phyloP scores from a whole-genome alignment of 1,284 basidiomycete genomes.

The Tilletia indica region DNA sequence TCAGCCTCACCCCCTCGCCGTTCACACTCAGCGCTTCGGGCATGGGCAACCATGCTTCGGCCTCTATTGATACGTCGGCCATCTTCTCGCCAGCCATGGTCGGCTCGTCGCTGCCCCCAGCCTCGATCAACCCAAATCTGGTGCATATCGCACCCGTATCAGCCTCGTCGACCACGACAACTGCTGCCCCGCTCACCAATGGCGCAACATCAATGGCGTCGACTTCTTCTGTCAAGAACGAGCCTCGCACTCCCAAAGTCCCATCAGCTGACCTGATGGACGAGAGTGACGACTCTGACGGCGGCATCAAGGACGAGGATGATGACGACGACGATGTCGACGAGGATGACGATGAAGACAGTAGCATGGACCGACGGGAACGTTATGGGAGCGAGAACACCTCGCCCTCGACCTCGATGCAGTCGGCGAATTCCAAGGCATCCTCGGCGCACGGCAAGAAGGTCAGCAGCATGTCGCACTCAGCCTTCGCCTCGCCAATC shows the following conservation, averaged over 20 bases:
- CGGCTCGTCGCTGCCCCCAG: neutral
- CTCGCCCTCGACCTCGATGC: neutral
- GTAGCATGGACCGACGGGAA: no score
- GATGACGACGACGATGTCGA: constrained; percentile 25
- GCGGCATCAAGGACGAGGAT: constrained; percentile 34
- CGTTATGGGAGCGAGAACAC: neutral
- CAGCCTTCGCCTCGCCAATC: neutral
- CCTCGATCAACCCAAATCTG: neutral
- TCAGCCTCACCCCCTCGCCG: neutral
- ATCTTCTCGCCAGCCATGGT: constrained; percentile 13
- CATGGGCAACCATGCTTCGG: neutral
- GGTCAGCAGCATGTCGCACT: neutral
- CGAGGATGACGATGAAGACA: neutral
- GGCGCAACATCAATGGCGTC: neutral
- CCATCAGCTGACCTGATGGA: constrained; percentile 21
- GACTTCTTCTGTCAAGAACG: neutral
- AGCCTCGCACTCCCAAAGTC: neutral
- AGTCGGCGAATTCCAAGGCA: neutral
- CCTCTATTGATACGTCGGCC: neutral
- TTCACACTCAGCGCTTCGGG: neutral
- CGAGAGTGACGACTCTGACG: constrained; percentile 23
- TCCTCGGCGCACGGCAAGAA: neutral
- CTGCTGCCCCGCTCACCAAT: neutral
- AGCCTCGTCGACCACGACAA: neutral
- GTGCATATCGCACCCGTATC: neutral